phyloP scores from a whole-genome alignment of 208 protist genomes.

The Angomonas ambiguus region DNA sequence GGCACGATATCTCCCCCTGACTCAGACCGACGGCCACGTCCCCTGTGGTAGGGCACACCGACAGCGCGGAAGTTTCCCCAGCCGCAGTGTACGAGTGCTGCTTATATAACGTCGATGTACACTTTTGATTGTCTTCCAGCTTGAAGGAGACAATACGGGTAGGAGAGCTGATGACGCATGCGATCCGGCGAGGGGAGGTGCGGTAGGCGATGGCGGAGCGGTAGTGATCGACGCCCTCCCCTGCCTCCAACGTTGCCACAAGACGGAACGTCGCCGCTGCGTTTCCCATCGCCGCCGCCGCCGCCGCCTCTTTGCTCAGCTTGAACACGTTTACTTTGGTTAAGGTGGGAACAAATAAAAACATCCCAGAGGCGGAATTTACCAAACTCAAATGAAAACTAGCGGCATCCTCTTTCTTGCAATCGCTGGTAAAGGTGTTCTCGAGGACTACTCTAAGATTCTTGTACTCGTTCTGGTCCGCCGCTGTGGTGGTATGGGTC shows the following conservation, averaged over 20 bases:
- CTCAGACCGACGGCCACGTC: conserved; percentile 63
- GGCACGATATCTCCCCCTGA: conserved; percentile 46
- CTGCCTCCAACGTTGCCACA: not conserved
- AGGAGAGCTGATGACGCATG: not conserved
- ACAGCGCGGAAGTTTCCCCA: conserved; percentile 8
- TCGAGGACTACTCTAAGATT: not conserved
- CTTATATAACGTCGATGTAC: not conserved
- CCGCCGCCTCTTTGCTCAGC: not conserved
- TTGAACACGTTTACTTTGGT: conserved; percentile 27
- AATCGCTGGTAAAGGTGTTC: not conserved
- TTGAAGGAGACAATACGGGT: not conserved
- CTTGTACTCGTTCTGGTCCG: not conserved
- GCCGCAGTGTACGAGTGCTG: not conserved
- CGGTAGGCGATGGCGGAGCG: not conserved
- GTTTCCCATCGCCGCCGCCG: not conserved
- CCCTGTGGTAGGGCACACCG: conserved; percentile 40
- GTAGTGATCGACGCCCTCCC: not conserved
- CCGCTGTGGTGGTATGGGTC: not conserved
- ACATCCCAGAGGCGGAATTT: not conserved
- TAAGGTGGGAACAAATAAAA: not conserved
- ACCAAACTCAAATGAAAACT: not conserved
- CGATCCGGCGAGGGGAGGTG: not conserved
- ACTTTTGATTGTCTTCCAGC: not conserved
- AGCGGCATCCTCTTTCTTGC: not conserved
- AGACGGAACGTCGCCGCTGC: not conserved